phyloP scores from a whole-genome alignment of 1,284 basidiomycete genomes.

The Cryptococcus deneoformans region DNA sequence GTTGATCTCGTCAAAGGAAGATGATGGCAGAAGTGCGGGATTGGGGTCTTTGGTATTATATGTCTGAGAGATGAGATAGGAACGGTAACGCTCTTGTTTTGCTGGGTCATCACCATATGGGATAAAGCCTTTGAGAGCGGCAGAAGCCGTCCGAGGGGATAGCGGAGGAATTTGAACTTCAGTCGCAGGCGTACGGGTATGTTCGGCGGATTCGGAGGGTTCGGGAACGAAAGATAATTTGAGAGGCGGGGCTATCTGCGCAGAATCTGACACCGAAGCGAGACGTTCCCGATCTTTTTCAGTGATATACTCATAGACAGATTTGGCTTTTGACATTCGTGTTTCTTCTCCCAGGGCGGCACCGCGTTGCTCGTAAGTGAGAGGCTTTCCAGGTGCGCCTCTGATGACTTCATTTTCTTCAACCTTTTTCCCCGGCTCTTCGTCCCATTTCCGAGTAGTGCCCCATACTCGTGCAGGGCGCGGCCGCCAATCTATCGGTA shows the following conservation, averaged over 20 bases:
- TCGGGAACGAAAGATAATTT: slow-evolving; percentile 21
- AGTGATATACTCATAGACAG: slow-evolving; percentile 90
- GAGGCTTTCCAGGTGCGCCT: slow-evolving; percentile 28
- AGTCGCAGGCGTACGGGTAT: slow-evolving; percentile 15
- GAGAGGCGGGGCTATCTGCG: slow-evolving; percentile 20
- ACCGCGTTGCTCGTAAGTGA: slow-evolving; percentile 60
- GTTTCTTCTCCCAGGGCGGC: slow-evolving; percentile 76
- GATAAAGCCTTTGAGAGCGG: slow-evolving; percentile 83
- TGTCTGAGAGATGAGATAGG: slow-evolving; percentile 75
- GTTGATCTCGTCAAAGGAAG: slow-evolving; percentile 66
- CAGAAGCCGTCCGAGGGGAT: slow-evolving; percentile 74
- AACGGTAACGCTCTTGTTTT: slow-evolving; percentile 81
- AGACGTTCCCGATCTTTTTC: slow-evolving; percentile 84
- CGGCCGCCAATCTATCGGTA: slow-evolving; percentile 80
- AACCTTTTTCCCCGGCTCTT: slow-evolving; percentile 51
- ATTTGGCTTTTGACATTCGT: slow-evolving; percentile 53
- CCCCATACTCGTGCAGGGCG: slow-evolving; percentile 78
- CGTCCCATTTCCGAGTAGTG: slow-evolving; percentile 55
- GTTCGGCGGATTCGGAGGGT: not conserved
- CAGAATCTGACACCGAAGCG: slow-evolving; percentile 57
- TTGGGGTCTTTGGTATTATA: slow-evolving; percentile 51
- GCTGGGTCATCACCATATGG: slow-evolving; percentile 74
- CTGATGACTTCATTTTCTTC: slow-evolving; percentile 30
- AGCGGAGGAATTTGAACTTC: slow-evolving; percentile 58
- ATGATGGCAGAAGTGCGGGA: slow-evolving; percentile 56